These are phyloP conservation scores for Plasmodium coatneyi DNA, from an alignment of 169 alveolate genomes.

Conservation along the genomic window DNA sequence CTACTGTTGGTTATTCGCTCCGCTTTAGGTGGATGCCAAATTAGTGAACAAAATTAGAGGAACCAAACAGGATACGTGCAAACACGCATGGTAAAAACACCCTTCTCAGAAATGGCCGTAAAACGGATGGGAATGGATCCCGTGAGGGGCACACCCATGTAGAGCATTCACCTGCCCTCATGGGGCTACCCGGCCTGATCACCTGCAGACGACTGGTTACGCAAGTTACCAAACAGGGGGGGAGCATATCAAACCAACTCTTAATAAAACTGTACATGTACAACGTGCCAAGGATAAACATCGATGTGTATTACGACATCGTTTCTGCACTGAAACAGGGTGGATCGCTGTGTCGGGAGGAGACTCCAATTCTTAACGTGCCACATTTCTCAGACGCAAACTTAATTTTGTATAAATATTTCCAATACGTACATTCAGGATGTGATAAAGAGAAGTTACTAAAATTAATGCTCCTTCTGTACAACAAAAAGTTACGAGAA, in stretches of 20 bases:
- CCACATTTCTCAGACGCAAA: conserved; percentile 10
- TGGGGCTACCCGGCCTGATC: not conserved
- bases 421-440: conserved; percentile 31
- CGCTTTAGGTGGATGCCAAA: not conserved
- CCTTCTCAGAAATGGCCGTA: not conserved
- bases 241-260: conserved; percentile 1
- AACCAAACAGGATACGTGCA: not conserved
- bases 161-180: not conserved
- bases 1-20: not conserved
- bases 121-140: not conserved
- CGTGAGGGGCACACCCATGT: not conserved
- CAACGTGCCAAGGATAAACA: conserved; percentile 43
- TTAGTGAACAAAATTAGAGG: not conserved
- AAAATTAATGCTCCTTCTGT: conserved; percentile 27
- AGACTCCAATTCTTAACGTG: conserved; percentile 13
- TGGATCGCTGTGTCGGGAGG: not conserved
- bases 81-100: not conserved
- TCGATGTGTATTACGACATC: conserved; percentile 26
- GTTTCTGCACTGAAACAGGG: conserved; percentile 12
- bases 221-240: not conserved
- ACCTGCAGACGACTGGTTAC: not conserved
- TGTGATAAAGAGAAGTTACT: conserved; percentile 20
- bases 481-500: conserved; percentile 37
- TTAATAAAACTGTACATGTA: conserved; percentile 55
- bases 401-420: conserved; percentile 59